Base-by-base conservation (phyloP, 345 rosid species). In the Pistacia vera region DNA sequence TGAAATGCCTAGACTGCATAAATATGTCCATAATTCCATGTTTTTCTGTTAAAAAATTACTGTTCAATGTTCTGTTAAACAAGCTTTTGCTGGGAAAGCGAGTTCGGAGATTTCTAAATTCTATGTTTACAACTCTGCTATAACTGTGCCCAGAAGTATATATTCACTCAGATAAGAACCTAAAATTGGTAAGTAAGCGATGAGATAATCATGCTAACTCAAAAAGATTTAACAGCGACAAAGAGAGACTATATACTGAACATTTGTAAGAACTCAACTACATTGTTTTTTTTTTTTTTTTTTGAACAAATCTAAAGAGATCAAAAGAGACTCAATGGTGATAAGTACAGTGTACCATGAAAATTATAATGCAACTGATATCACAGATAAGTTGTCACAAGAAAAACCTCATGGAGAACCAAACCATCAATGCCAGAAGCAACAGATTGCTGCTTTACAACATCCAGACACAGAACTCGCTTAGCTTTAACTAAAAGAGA, bases 1-100 rank as follows among this genome's bases (percentile, higher is more conserved):
- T 0, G 79, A 81, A 38, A 72, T 84, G 16, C 87, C 84, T 0
- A 35, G 8, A 71, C 73, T 84, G 73, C 79, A 81, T 16, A 13
- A 46, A 0, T 35, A 63, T 8, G 85, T 81, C 8, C 3, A 68
- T 49, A 81, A 68, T 46, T 79, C 85, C 2, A 81, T 84, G 87
- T 81, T 84, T 59, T 84, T 84, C 71, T 84, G 87, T 20, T 84
- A 58, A 76, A n/a, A 41, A 41, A 7, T 1, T 5, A 41, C 46
- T 41, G 46, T 41, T 41, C 46, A 41, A 41, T 41, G 46, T 6
- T 41, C 33, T 30, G 33, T 30, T 30, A 30, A 30, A 30, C 2
- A 30, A 30, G 33, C 2, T 30, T 30, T 30, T 30, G 33, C 33
- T 30, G 2, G 33, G 33, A 30, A 30, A 30, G 33, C 33, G 33